Conservation (phyloP, 2,329 filamentous ascomycete genomes). For the Phialophora chinensis region DNA sequence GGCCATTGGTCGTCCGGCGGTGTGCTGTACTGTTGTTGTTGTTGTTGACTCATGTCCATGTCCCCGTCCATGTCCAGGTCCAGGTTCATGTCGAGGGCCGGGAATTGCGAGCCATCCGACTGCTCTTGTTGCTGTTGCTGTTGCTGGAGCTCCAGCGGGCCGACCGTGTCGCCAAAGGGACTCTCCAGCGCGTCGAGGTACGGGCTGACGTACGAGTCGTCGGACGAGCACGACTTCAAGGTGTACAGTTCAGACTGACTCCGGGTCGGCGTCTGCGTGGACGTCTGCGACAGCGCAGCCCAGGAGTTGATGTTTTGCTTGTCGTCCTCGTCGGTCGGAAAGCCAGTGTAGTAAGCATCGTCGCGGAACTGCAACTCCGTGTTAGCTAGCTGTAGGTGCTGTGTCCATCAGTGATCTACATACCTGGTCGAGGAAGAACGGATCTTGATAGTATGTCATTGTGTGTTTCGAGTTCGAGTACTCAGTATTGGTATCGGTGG, state of each 20-base stretch:
- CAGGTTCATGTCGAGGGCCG: not conserved
- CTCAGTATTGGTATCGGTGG: not conserved
- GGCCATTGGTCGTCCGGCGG: not conserved
- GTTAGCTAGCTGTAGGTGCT: not conserved
- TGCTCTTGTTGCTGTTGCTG: not conserved
- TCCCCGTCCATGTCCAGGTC: not conserved
- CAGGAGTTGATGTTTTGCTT: not conserved
- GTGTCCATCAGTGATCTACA: not conserved
- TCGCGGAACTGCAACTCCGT: not conserved
- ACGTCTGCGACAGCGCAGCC: not conserved
- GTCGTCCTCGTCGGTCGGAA: slow-evolving; percentile 4
- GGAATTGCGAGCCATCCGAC: not conserved
- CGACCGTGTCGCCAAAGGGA: slow-evolving; percentile 3
- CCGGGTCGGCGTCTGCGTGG: not conserved
- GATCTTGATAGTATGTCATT: slow-evolving; percentile 15
- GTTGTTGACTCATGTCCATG: not conserved
- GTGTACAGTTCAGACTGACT: not conserved
- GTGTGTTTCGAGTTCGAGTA: not conserved
- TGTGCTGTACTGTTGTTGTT: not conserved
- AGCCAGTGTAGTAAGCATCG: slow-evolving; percentile 6
- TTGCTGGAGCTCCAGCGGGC: not conserved
- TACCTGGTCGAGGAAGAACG: slow-evolving; percentile 16
- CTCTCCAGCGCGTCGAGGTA: slow-evolving; percentile 10
- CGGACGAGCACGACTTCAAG: not conserved
- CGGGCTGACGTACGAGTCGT: slow-evolving; percentile 12